These are phyloP conservation scores for Wallacemonas sp. DNA, from an alignment of 208 protist species.

Conservation along the genomic window DNA sequence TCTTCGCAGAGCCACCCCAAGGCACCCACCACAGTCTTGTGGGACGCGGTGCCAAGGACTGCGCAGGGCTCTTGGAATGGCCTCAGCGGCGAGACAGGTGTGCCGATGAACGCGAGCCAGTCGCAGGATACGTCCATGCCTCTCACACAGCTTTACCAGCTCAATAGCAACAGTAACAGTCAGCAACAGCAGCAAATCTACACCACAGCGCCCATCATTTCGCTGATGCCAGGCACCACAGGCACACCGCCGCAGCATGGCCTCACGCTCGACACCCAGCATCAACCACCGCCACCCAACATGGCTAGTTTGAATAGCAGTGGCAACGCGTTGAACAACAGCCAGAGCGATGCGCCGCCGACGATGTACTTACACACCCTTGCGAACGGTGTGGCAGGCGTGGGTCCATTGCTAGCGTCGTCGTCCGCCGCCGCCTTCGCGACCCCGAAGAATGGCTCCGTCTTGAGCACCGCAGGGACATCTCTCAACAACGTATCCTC, in stretches of 20 bases:
- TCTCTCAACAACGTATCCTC: not conserved
- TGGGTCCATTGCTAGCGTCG: not conserved
- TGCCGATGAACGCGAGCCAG: too few species aligned
- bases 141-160: too few species aligned
- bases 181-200: not conserved
- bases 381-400: not conserved
- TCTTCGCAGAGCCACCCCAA: too few species aligned
- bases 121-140: too few species aligned
- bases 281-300: not conserved
- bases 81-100: too few species aligned
- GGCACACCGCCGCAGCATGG: not conserved
- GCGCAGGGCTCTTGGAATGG: too few species aligned
- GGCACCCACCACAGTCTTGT: too few species aligned
- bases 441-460: not conserved
- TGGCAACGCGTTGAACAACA: not conserved
- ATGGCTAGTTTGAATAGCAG: not conserved
- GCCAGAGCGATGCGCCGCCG: conserved; percentile 5
- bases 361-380: too few species aligned
- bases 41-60: too few species aligned
- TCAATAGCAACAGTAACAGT: too few species aligned
- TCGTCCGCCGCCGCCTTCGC: not conserved
- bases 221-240: not conserved
- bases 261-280: not conserved
- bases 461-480: not conserved
- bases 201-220: not conserved